These are phyloP conservation scores for Ziziphus jujuba DNA, from an alignment of 306 rosid species.

Conservation along the genomic window DNA sequence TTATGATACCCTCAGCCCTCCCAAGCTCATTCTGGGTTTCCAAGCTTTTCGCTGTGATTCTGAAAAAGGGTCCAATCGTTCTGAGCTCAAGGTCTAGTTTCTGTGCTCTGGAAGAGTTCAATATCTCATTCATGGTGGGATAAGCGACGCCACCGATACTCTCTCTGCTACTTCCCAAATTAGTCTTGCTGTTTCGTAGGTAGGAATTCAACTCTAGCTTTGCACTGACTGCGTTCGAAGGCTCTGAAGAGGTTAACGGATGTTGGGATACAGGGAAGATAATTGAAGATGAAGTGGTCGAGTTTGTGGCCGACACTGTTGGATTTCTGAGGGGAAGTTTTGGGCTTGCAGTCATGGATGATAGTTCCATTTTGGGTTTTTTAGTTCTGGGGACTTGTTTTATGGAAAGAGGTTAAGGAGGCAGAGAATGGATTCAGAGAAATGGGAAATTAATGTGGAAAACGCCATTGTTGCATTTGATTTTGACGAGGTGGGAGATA, in stretches of 20 bases:
- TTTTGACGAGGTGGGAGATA: too few relatives aligned
- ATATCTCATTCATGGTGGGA: slow-evolving; percentile 75
- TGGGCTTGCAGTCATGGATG: slow-evolving; percentile 13
- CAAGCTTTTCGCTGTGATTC: slow-evolving; percentile 69
- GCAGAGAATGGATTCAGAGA: too few relatives aligned
- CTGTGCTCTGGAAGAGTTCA: slow-evolving; percentile 61
- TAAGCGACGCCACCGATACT: slow-evolving; percentile 12
- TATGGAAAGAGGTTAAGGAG: too few relatives aligned
- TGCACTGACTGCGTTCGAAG: background rate
- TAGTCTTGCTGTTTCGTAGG: slow-evolving; percentile 10
- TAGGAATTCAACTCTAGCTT: background rate
- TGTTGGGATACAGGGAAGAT: slow-evolving; percentile 11
- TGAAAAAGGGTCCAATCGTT: slow-evolving; percentile 84
- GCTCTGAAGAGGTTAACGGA: background rate
- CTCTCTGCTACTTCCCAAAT: background rate
- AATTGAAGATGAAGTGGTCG: slow-evolving; percentile 12
- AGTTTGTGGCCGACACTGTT: slow-evolving; percentile 19
- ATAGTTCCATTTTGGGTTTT: slow-evolving; percentile 11
- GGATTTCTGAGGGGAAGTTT: background rate
- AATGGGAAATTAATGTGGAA: too few relatives aligned
- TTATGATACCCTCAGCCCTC: slow-evolving; percentile 71
- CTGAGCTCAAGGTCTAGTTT: slow-evolving; percentile 64
- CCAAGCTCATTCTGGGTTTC: slow-evolving; percentile 61
- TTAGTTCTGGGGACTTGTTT: background rate
- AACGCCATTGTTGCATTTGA: too few relatives aligned